Base-by-base conservation (phyloP, 257 asterid genomes). In the Verbascum thapsus region DNA sequence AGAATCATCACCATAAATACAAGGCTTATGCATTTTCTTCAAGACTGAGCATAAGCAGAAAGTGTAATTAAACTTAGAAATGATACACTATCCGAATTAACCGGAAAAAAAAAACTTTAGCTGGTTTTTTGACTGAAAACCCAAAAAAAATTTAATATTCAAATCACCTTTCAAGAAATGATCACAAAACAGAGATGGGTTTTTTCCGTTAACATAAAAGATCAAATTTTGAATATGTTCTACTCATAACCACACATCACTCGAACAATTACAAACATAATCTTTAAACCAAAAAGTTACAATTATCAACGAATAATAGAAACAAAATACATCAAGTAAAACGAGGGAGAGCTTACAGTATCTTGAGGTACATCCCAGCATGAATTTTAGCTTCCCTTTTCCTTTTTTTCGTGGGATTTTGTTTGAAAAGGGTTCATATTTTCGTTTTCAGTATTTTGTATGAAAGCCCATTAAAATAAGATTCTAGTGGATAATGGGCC, bases 41-140 rank as follows among this genome's bases (percentile, higher is more conserved):
- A 57, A 53, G 20, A 53, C 32, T 38, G 48, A 35, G 26, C 35
- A 7, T 15, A 38, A 53, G 20, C 41, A 65, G 50, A 23, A 50
- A 42, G 30, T 26, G 18, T 49, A 16, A 19, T 5, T 10, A 58
- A 30, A 41, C 40, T 22, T 8, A 7, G 44, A 12, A 26, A 16
- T 10, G 8, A 15, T 56, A 10, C 37, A 38, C 7, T 53, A 32
- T 32, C 43, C 13, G 3, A 52, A 20, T 51, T 51, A 20, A 12
- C 19, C 0, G 41, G 19, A 4, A 18, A 30, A 30, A 6, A 30
- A 12, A 3, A 53, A 1, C 22, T 1, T 9, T 10, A 20, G 9
- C 10, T 6, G 17, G 10, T 52, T 0, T 10, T 34, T 30, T 37
- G 5, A 7, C 6, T 7, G 8, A 55, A 15, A 15, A 6, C 4